phyloP scores from a whole-genome alignment of 2,329 filamentous ascomycete genomes.

The Ascochyta lentis region DNA sequence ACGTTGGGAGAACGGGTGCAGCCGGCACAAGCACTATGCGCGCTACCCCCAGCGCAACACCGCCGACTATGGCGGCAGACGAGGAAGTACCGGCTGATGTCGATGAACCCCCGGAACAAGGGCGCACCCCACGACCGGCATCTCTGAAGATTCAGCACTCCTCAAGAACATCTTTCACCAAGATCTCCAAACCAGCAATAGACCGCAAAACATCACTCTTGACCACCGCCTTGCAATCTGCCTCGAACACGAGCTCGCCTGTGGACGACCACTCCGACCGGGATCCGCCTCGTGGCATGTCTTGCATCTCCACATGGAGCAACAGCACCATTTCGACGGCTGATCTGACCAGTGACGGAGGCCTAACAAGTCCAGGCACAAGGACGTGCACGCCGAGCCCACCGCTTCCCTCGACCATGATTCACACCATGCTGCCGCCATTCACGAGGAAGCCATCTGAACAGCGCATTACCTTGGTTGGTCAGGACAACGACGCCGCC shows the following conservation, averaged over 20 bases:
- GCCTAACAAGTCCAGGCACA: conserved; percentile 82
- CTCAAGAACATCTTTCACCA: conserved; percentile 53
- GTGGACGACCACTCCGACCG: conserved; percentile 52
- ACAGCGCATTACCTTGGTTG: conserved; percentile 47
- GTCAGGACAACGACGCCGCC: conserved; percentile 40
- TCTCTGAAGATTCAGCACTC: conserved; percentile 48
- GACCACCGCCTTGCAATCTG: conserved; percentile 76
- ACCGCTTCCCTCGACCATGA: conserved; percentile 68
- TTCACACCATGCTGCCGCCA: conserved; percentile 45
- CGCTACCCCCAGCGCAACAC: conserved; percentile 40
- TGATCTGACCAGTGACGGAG: conserved; percentile 93
- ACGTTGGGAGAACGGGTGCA: conserved; percentile 31
- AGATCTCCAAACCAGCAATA: conserved; percentile 56
- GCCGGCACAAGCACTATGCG: conserved; percentile 27
- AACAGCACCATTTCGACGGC: conserved; percentile 84
- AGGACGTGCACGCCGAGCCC: conserved; percentile 88
- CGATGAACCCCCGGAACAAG: conserved; percentile 86
- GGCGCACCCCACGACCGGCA: conserved; percentile 55
- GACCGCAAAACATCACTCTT: conserved; percentile 78
- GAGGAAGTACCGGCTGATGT: conserved; percentile 76
- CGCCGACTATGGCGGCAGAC: conserved; percentile 47
- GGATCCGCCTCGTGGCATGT: conserved; percentile 51
- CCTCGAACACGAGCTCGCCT: conserved; percentile 48
- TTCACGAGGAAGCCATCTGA: conserved; percentile 50
- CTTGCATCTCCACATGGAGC: conserved; percentile 74